Evolutionary conservation across 169 alveolate species (phyloP).

Genomic region (Cryptosporidium sp.): DNA sequence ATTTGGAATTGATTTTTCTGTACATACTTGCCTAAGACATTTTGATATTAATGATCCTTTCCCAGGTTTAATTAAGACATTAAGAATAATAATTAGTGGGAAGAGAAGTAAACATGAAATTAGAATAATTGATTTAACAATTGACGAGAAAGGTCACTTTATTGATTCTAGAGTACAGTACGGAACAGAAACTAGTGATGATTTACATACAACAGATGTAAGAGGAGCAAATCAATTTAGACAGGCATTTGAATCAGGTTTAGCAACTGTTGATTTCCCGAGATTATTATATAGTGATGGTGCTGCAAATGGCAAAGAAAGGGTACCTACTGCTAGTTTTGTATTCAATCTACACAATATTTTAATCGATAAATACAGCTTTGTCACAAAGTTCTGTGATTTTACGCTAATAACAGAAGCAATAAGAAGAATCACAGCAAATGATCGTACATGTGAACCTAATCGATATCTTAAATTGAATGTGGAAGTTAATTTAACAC

Average conservation of each 20-base stretch:
- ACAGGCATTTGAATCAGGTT: conserved; percentile 76
- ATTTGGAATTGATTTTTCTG: conserved; percentile 70
- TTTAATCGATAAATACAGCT: conserved; percentile 59
- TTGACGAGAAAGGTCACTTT: conserved; percentile 72
- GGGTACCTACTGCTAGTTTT: conserved; percentile 75
- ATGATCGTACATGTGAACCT: conserved; percentile 75
- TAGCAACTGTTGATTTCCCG: conserved; percentile 75
- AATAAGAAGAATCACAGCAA: conserved; percentile 67
- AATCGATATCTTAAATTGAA: conserved; percentile 57
- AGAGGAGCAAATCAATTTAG: conserved; percentile 74
- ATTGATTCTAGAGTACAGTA: conserved; percentile 72
- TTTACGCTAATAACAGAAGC: conserved; percentile 67
- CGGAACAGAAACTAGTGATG: conserved; percentile 68
- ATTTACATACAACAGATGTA: conserved; percentile 67
- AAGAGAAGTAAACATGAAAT: conserved; percentile 73
- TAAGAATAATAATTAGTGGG: conserved; percentile 62
- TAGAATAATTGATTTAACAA: conserved; percentile 52
- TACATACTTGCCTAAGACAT: conserved; percentile 67
- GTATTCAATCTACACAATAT: conserved; percentile 67
- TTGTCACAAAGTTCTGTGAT: conserved; percentile 68
- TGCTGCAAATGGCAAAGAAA: conserved; percentile 74
- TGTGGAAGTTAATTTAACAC: conserved; percentile 62
- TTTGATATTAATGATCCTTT: conserved; percentile 73
- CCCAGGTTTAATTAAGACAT: conserved; percentile 70
- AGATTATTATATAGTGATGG: conserved; percentile 61